Evolutionary conservation across 441 rosid species (phyloP), one percentile per base, ranked within the genome.

Genomic region (Brassica hybrid): DNA sequence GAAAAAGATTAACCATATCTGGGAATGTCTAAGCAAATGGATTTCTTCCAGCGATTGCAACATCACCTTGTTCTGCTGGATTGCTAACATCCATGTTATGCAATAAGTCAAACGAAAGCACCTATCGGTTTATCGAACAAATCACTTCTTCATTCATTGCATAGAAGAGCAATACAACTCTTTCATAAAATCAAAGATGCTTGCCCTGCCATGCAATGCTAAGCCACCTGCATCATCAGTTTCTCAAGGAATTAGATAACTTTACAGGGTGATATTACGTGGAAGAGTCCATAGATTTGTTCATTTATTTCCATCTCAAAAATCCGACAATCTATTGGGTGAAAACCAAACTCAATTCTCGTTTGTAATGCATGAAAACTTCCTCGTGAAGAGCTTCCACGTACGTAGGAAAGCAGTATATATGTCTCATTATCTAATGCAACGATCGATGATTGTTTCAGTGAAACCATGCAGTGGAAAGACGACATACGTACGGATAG

Each of bases 31-130:
- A 94, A 3, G 94, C 94, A 81, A 94, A 94, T 56, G 97, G 97
- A 79, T 94, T 94, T 75, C 97, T 92, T 78, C 97, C 93, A 0
- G 87, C 45, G 11, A 86, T 88, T 73, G 98, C 91, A 80, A 91
- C 89, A 45, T 89, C 87, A 8, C 86, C 97, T 76, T 90, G 97
- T 30, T 87, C 68, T 38, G 86, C 85, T 27, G 90, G 77, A 69
- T 83, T 91, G 82, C 98, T 94, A 25, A 83, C 64, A 78, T 38
- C 54, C 75, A 66, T 59, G 56, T 65, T 16, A 19, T 7, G 38
- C 27, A 67, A 71, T 25, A 66, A 68, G 67, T 30, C 17, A 60
- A 38, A 34, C 3, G 43, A 38, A 38, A 8, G 12, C 43, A 38
- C 8, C 38, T 34, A 0, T 30, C 34, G 34, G 34, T 0, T 34